A percentile compares a stretch with the other conserved stretches of the same genome.
These are phyloP conservation scores for Linnemannia zychae DNA, from an alignment of 192 early-diverging fungal species.

Conservation along the genomic window DNA sequence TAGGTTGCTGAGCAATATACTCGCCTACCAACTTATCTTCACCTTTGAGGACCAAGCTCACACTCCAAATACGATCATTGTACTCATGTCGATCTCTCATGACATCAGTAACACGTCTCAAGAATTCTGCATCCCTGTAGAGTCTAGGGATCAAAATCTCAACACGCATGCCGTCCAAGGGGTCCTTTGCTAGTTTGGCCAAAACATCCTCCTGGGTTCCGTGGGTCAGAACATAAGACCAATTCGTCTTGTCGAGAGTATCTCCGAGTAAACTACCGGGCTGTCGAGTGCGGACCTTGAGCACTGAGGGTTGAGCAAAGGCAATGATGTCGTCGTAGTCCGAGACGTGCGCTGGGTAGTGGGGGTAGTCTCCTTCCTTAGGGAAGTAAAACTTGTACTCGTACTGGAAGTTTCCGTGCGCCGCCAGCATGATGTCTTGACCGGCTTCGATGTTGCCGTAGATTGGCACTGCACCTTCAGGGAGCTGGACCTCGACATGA, in stretches of 20 bases:
- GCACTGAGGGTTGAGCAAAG: constrained; percentile 24
- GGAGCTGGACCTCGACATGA: constrained; percentile 59
- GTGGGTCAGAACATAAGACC: constrained; percentile 25
- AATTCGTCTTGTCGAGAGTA: constrained; percentile 15
- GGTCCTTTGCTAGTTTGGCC: constrained; percentile 20
- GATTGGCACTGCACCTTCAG: constrained; percentile 56
- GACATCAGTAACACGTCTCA: constrained; percentile 38
- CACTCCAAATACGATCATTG: constrained; percentile 48
- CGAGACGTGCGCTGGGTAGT: constrained; percentile 56
- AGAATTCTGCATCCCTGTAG: constrained; percentile 19
- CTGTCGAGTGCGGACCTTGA: constrained; percentile 23
- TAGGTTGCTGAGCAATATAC: constrained; percentile 31
- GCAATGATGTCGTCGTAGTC: constrained; percentile 46
- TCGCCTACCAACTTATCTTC: constrained; percentile 43
- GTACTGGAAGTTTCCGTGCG: constrained; percentile 42
- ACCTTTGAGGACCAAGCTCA: constrained; percentile 53
- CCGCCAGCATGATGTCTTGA: constrained; percentile 32
- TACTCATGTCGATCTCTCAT: constrained; percentile 45
- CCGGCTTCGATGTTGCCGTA: constrained; percentile 10
- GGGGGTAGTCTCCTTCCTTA: constrained; percentile 50
- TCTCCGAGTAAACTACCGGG: not conserved
- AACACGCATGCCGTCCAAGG: constrained; percentile 23
- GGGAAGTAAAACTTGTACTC: constrained; percentile 65
- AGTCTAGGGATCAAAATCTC: constrained; percentile 44
- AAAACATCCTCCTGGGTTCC: constrained; percentile 31